Base-by-base conservation (phyloP, 2,329 filamentous ascomycete species). In the Zalaria obscura region DNA sequence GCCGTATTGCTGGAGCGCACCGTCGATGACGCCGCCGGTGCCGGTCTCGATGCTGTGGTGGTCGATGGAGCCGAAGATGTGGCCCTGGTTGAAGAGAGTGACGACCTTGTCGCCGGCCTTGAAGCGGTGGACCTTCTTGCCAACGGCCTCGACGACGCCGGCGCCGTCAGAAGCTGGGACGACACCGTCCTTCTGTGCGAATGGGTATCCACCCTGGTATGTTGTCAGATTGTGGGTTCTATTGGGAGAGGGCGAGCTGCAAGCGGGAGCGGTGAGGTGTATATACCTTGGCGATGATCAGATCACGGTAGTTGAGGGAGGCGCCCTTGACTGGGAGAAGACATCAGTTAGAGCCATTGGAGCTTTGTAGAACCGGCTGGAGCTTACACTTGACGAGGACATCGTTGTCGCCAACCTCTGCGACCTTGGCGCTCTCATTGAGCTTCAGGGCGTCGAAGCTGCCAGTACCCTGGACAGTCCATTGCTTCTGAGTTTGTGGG, bases 11-110 rank as follows among this genome's bases (percentile, higher is more conserved):
- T 80, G 73, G 26, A 89, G 68, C 0, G 72, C 73, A 44, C 84
- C 84, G 51, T 87, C 75, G 1, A 81, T 42, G 7, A 67, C 67
- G 38, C 80, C 82, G 41, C 83, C 83, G 1, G 87, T 70, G 3
- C 80, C 80, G 1, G 75, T 76, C 1, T 45, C 41, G 3, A 67
- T 46, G 27, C 56, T 54, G 10, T 54, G 37, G 11, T 46, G 48
- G 27, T 63, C 61, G 11, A 75, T 56, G 2, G 62, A 61, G 35
- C 70, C 72, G 26, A 62, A 70, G 40, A 73, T 61, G 50, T 76
- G 74, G 7, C 55, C 63, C 53, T 75, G 71, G 54, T 73, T 75
- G 66, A 83, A 83, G 49, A 82, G 69, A 0, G 76, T 80, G 26
- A 67, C 54, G 3, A 80, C 75, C 37, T 70, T 68, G 54, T 79